These are phyloP conservation scores for Hammondia hammondi DNA, from an alignment of 169 alveolate genomes.

Conservation along the genomic window DNA sequence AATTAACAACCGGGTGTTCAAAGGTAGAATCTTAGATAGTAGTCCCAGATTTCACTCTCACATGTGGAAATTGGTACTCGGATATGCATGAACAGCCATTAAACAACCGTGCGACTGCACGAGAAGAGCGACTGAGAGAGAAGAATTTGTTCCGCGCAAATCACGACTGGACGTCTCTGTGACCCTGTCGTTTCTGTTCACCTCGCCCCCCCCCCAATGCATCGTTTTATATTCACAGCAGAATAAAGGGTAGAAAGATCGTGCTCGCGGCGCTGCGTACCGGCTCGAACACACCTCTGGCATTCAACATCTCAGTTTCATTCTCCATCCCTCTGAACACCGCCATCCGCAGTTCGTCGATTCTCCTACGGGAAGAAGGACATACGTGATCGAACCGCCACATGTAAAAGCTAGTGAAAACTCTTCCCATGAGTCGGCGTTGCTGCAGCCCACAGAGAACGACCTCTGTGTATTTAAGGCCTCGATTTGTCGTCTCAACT, in stretches of 20 bases:
- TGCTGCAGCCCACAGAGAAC: neutral
- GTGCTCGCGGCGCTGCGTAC: neutral
- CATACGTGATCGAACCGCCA: neutral
- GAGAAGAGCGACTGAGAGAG: no score
- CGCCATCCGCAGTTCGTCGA: neutral
- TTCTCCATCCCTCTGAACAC: neutral
- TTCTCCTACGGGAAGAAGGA: neutral
- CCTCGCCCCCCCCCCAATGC: no score
- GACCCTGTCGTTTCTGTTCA: no score
- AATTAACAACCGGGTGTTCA: no score
- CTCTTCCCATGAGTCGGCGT: neutral
- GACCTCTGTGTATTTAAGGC: neutral
- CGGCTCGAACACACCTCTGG: conserved; percentile 13
- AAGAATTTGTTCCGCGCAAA: no score
- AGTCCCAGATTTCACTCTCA: no score
- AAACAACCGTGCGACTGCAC: no score
- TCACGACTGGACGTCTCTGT: no score
- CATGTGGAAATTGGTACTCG: no score
- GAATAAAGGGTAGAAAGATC: no score
- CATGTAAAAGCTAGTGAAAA: neutral
- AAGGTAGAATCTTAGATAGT: no score
- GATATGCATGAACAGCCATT: no score
- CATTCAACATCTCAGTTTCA: neutral
- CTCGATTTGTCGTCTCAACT: neutral
- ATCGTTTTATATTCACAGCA: neutral